These are phyloP conservation scores for Lactarius tabidus DNA, from an alignment of 768 basidiomycete genomes.

Conservation along the genomic window DNA sequence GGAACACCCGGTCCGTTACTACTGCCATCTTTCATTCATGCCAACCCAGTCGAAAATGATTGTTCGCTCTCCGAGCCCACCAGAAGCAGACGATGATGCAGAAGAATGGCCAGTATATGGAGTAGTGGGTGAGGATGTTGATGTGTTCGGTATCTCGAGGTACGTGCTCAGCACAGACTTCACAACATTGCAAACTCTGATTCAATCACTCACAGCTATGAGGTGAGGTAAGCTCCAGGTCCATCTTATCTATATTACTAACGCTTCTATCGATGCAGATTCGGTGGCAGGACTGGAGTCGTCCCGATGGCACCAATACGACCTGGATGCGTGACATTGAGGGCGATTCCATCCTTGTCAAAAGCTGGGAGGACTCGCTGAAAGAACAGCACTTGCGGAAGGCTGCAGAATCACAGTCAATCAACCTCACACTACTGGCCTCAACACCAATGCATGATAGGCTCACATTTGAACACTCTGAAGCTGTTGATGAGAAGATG, in stretches of 20 bases:
- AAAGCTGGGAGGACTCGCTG: constrained; percentile 15
- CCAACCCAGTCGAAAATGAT: background rate
- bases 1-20: background rate
- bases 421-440: constrained; percentile 10
- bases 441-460: constrained; percentile 19
- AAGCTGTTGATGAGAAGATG: constrained; percentile 20
- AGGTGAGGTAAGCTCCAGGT: constrained; percentile 21
- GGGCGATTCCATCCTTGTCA: constrained; percentile 2
- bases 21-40: background rate
- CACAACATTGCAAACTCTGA: background rate
- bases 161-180: background rate
- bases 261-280: constrained; percentile 6
- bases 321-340: constrained; percentile 22
- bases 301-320: constrained; percentile 24
- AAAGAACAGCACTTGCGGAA: background rate
- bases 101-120: constrained; percentile 26
- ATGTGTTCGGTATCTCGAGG: constrained; percentile 22
- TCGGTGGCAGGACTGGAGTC: constrained; percentile 24
- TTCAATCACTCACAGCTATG: constrained; percentile 8
- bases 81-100: constrained; percentile 16
- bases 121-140: constrained; percentile 25
- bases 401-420: constrained; percentile 15
- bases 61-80: constrained; percentile 18
- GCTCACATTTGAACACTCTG: constrained; percentile 20
- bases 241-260: background rate